Evolutionary conservation across 2,329 filamentous ascomycete genomes (phyloP), one percentile per base, ranked within the genome.

Genomic region (Venturia aucupariae): DNA sequence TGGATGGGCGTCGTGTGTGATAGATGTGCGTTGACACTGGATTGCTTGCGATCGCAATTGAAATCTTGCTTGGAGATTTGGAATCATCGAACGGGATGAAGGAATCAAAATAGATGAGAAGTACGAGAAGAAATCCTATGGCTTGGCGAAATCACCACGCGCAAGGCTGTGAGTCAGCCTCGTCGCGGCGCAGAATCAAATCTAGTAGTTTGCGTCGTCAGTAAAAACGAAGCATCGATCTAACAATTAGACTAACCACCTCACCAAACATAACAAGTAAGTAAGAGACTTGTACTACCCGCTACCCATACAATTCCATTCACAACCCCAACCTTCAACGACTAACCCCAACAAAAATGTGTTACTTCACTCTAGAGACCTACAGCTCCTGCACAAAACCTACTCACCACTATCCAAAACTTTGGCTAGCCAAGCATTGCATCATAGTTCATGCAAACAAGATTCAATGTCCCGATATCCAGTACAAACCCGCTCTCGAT

Each of bases 91-190:
- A 3, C 35, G 5, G 5, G 5, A 1, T 38, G 35, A 6, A 38
- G n/a, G n/a, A n/a, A n/a, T n/a, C n/a, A n/a, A n/a, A n/a, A n/a
- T n/a, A n/a, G n/a, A n/a, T n/a, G n/a, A n/a, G n/a, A n/a, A n/a
- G n/a, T n/a, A n/a, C n/a, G n/a, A n/a, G n/a, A 38, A 3, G 1
- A 38, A 38, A 8, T 38, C 7, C 35, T 8, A 38, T 38, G 39
- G 39, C 15, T 41, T 41, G 39, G 4, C 11, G 39, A 13, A 8
- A n/a, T 57, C 17, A 19, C 15, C 15, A 32, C 22, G 27, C 19
- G 51, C 51, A 19, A 57, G 51, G 51, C 51, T 57, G 51, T 35
- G 30, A 57, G 27, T 57, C 30, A 57, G 51, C 51, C 51, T 57
- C 27, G 51, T 35, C 51, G 30, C 22, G 17, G 3, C 30, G 19